Base-by-base conservation (phyloP, 805 yeast genomes). In the Teunomyces pallodes region DNA sequence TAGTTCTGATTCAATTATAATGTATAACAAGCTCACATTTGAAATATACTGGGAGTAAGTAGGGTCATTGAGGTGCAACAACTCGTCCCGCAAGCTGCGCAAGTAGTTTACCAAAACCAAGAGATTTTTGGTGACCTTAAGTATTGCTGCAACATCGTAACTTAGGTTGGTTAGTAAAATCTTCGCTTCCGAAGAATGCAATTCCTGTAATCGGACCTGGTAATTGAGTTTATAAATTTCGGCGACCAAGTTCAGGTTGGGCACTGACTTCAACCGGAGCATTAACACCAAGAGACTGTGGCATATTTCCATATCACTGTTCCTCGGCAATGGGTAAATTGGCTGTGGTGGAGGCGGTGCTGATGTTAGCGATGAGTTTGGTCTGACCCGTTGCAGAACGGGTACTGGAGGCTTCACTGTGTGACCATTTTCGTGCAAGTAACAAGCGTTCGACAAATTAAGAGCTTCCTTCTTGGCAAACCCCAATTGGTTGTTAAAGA, bases 261-360 rank as follows among this genome's bases (percentile, higher is more conserved):
- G 74, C 1, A 72, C 66, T 28, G 75, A 66, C 48, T 70, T 76
- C 45, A 79, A 61, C 46, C 79, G 60, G 29, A 74, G 61, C 24
- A 79, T 47, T 17, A 75, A 50, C 33, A 56, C 50, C 24, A 72
- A 50, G 31, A 72, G 53, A 46, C 53, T 55, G 51, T 64, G 59
- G 9, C 57, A 52, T n/a, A 71, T 62, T 7, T 40, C 30, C 5
- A 64, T 56, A 28, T 64, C 58, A 36, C 68, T 70, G 46, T 69
- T 70, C 38, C 65, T 65, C 9, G 76, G 75, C 14, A 73, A 55
- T 4, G 76, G 76, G 44, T 62, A 66, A 1, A 66, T 57, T 14
- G 61, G 59, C 30, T 36, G 52, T 9, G 46, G 52, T 9, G 46
- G 45, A 28, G 48, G 28, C 10, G 46, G 14, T 20, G 24, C 6